Conservation (phyloP, 2,329 filamentous ascomycete species). For the Metarhizium guizhouense region DNA sequence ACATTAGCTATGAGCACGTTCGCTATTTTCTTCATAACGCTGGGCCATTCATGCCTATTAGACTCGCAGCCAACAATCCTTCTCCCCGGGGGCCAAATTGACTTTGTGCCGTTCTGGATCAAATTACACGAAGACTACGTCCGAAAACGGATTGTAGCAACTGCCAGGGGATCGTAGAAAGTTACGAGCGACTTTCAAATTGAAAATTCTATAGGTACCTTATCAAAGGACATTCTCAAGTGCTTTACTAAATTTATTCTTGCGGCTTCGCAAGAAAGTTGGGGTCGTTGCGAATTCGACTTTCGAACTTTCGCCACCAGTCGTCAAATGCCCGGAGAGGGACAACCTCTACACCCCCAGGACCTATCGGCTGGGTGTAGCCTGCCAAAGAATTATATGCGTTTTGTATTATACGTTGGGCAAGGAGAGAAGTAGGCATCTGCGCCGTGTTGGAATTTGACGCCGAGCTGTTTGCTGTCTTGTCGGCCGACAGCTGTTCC, state of each 20-base stretch:
- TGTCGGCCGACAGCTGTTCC: constrained; percentile 40
- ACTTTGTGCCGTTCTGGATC: background rate
- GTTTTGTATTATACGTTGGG: constrained; percentile 90
- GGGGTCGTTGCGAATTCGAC: constrained; percentile 74
- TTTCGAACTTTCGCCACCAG: constrained; percentile 97
- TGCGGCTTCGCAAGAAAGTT: constrained; percentile 68
- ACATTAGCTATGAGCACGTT: background rate
- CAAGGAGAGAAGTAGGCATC: constrained; percentile 66
- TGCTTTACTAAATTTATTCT: constrained; percentile 10
- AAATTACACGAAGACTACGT: background rate
- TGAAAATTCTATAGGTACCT: background rate
- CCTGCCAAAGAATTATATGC: constrained; percentile 94
- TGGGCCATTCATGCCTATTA: background rate
- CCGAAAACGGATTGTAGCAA: too few species aligned
- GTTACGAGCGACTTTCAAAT: background rate
- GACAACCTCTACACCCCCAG: constrained; percentile 69
- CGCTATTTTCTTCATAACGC: background rate
- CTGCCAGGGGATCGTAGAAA: too few species aligned
- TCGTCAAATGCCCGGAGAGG: constrained; percentile 93
- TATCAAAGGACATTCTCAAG: background rate
- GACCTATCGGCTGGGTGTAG: constrained; percentile 59
- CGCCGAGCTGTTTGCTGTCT: constrained; percentile 9
- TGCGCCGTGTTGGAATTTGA: constrained; percentile 14
- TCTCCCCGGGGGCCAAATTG: too few species aligned
- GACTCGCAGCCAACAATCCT: background rate